Evolutionary conservation across 768 basidiomycete genomes (phyloP), one percentile per base, ranked within the genome.

Genomic region (Serendipita vermifera): DNA sequence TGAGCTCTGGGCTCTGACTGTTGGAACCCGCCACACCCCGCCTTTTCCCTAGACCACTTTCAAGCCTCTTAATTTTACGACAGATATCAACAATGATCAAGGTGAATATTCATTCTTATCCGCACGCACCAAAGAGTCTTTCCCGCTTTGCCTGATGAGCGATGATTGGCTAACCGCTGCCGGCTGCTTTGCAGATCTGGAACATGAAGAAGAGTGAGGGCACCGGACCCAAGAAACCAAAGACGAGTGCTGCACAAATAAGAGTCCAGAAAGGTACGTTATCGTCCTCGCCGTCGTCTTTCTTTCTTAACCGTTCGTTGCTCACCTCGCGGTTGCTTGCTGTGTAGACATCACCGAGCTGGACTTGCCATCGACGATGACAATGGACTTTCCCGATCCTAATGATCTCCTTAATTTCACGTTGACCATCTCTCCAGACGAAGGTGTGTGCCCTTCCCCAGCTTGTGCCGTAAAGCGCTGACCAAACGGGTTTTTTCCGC

Each of bases 121-220:
- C 14, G 14, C 41, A n/a, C n/a, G n/a, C n/a, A n/a, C n/a, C n/a
- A n/a, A n/a, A n/a, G n/a, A n/a, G 40, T 26, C n/a, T 5, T 11
- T 5, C 15, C 15, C 5, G 5, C 40, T 43, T n/a, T 24, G 11
- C 24, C 11, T 43, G 11, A 22, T 43, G 14, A 43, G 14, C 41
- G n/a, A 43, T 43, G 11, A 13, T 11, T 43, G 41, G 24, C 41
- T 43, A 24, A 43, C 41, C 14, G 24, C 14, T 24, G 5, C n/a
- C 40, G 33, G 35, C n/a, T n/a, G n/a, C 9, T 51, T 20, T 27
- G 22, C 61, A 99, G 96, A 97, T 99, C 65, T 97, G 96, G 86
- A 89, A 84, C 62, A 91, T 99, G 86, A 98, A 98, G 83, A 98
- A 98, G 83, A 91, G 97, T 75, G 90, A 98, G 66, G 88, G 88